These are phyloP conservation scores for Lathyrus oleraceus DNA, from an alignment of 306 rosid species.

Conservation along the genomic window DNA sequence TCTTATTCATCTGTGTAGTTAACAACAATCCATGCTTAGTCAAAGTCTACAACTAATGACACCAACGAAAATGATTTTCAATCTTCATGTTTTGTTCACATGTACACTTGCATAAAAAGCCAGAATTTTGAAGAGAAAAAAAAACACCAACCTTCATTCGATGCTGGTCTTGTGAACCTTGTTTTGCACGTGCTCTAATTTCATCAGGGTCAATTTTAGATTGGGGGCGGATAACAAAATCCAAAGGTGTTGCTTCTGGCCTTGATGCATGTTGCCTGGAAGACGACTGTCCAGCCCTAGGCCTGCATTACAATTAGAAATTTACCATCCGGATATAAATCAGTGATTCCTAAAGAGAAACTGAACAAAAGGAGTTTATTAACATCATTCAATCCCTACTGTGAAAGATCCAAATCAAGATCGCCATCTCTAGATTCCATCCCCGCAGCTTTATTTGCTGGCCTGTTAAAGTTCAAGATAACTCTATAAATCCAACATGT, in stretches of 20 bases:
- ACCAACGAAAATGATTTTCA: neutral
- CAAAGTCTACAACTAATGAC: neutral
- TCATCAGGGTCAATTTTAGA: conserved; percentile 95
- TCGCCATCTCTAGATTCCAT: conserved; percentile 94
- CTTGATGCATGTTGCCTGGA: conserved; percentile 77
- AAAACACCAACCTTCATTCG: conserved; percentile 73
- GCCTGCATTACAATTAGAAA: conserved; percentile 54
- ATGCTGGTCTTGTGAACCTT: conserved; percentile 80
- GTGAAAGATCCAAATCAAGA: conserved; percentile 86
- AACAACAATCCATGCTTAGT: neutral
- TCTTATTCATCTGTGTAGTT: conserved; percentile 89
- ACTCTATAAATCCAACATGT: conserved; percentile 10
- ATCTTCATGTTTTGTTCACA: neutral
- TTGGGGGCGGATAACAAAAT: conserved; percentile 88
- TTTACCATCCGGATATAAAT: conserved; percentile 19
- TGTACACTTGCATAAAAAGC: neutral
- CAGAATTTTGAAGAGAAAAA: neutral
- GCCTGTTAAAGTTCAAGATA: conserved; percentile 51
- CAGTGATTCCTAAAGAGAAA: conserved; percentile 3
- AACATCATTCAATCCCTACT: conserved; percentile 51
- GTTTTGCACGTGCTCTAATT: conserved; percentile 85
- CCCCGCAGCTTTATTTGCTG: conserved; percentile 69
- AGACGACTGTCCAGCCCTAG: conserved; percentile 83
- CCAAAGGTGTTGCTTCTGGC: conserved; percentile 97
- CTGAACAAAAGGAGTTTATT: neutral